Evolutionary conservation across 208 protist species (phyloP), one percentile per base, ranked within the genome.

Genomic region (Naegleria lovaniensis): DNA sequence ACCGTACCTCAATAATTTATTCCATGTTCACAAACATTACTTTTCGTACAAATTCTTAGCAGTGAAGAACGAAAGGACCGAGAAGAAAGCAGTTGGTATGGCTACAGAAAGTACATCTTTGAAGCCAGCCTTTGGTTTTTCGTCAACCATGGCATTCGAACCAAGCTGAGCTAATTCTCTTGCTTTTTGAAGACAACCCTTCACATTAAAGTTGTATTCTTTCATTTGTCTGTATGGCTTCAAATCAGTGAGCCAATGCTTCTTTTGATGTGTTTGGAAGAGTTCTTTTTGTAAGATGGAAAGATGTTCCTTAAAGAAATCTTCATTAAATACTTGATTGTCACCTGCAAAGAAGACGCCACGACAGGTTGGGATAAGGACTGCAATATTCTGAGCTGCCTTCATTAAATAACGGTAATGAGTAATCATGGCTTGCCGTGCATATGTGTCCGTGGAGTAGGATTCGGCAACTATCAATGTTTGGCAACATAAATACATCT

Each of bases 291-390:
- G 5, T 5, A 67, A 41, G 5, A 39, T 41, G 7, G n/a, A 11
- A 16, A 40, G 0, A 25, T 39, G 22, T 29, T 89, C 48, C 33
- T 25, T 41, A 33, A 89, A 33, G 51, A 89, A 89, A 33, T 52
- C 29, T 67, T 89, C 85, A 67, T 89, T 89, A 29, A 11, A 38
- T 41, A 89, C 41, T 67, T 89, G 48, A 89, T 89, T 89, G 41
- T 89, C 48, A 89, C 85, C 85, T 38, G 85, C 48, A 67, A 89
- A 67, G 85, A 89, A 89, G 0, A 89, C 85, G 29, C 85, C 85
- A 19, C 41, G 39, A 41, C 41, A 52, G 4, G 85, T 43, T 33
- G 48, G 48, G 40, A 67, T 89, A n/a, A 89, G 38, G 7, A 89
- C 25, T 22, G n/a, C 39, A 89, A 89, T 67, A 89, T 89, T 89